Base-by-base conservation (phyloP, 2,329 filamentous ascomycete genomes). In the Chaetomium globosum region DNA sequence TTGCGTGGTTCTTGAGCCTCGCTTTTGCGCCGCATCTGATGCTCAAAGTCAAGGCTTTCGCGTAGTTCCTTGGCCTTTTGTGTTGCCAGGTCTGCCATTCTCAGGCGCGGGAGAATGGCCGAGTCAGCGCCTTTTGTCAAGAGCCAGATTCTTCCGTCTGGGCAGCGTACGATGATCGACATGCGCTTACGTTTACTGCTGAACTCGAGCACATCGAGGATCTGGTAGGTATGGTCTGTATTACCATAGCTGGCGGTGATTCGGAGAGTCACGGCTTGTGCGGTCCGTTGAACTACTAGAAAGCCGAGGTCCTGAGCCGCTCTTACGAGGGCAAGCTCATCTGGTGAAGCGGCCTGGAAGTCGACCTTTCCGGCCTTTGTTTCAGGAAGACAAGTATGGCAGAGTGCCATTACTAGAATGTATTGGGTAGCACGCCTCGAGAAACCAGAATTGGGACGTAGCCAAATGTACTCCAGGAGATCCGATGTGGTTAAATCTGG, bases 121-220 rank as follows among this genome's bases (percentile, higher is more conserved):
- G 89, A 92, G 76, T 96, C 92, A 1, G 92, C 92, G 4, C 92
- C 92, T 76, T 96, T 96, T 78, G 89, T 93, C 72, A 96, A 87
- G 19, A 96, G 80, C 73, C 91, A 94, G 53, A 96, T 87, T 12
- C 86, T 86, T 4, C 87, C 85, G 72, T 95, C 90, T 0, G 92
- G 92, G 81, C 94, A 93, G 36, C 91, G 88, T 2, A 96, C 85
- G 53, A 96, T 80, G 64, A 95, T 90, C 0, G 91, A 93, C 92
- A 96, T 96, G 60, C 92, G 84, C 78, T 96, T 96, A 48, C 92
- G 85, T 75, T 89, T 88, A 76, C 91, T 94, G 69, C 89, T 93
- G 74, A 96, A 96, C 73, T 96, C 92, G 66, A 96, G 91, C 26
- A 96, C 87, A 68, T 96, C 91, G 61, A 96, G 76, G 3, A 95